Evolutionary conservation across 1,284 basidiomycete species (phyloP).

Genomic region (Leucoagaricus sp.): DNA sequence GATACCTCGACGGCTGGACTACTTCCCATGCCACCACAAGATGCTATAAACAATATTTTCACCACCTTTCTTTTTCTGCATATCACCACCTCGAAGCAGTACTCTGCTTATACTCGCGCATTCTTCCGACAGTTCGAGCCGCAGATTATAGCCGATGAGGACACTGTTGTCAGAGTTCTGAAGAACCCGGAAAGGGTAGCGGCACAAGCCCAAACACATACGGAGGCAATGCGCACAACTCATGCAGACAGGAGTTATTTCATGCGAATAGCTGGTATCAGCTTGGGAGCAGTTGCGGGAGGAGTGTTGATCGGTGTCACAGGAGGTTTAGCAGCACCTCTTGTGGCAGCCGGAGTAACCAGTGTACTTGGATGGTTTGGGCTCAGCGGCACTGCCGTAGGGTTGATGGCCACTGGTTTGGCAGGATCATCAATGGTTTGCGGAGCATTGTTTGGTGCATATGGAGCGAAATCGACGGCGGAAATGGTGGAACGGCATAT

Average conservation of each 20-base stretch:
- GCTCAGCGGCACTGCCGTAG: conserved; percentile 54
- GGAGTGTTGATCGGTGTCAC: conserved; percentile 59
- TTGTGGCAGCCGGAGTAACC: conserved; percentile 56
- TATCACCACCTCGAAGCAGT: conserved; percentile 48
- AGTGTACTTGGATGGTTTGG: conserved; percentile 53
- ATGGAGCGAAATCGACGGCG: conserved; percentile 52
- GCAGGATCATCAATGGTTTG: conserved; percentile 59
- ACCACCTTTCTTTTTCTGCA: conserved; percentile 54
- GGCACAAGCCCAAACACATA: conserved; percentile 45
- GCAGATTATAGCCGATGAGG: conserved; percentile 39
- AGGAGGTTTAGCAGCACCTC: conserved; percentile 55
- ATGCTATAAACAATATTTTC: conserved; percentile 38
- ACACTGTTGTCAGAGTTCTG: conserved; percentile 44
- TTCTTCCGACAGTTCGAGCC: conserved; percentile 45
- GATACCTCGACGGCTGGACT: conserved; percentile 50
- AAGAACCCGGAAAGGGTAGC: conserved; percentile 51
- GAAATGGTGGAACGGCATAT: conserved; percentile 53
- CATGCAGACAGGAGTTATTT: conserved; percentile 46
- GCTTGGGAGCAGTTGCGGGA: conserved; percentile 54
- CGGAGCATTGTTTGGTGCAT: conserved; percentile 58
- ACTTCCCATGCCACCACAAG: conserved; percentile 37
- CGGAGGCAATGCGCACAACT: conserved; percentile 39
- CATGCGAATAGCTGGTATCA: conserved; percentile 49
- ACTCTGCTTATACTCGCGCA: conserved; percentile 53
- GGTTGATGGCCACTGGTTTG: conserved; percentile 53